Evolutionary conservation across 306 rosid genomes (phyloP).

Genomic region (Oxytropis ochrocephala): DNA sequence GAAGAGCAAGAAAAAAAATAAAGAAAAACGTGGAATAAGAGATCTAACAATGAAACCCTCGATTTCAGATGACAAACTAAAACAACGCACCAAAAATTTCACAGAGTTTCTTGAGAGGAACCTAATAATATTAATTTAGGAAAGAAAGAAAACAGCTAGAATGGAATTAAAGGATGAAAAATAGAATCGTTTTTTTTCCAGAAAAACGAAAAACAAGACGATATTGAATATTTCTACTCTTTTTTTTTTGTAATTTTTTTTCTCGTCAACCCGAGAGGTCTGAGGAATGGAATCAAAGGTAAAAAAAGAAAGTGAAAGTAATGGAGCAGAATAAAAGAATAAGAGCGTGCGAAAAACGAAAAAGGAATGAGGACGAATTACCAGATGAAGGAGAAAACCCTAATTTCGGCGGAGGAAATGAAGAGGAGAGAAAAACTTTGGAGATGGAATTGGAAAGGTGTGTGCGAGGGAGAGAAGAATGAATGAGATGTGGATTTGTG

Average conservation of each 20-base stretch:
- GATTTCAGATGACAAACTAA: slow-evolving; percentile 87
- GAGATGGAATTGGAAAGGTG: not conserved
- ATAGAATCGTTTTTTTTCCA: slow-evolving; percentile 34
- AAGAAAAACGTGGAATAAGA: slow-evolving; percentile 1
- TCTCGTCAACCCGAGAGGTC: slow-evolving; percentile 12
- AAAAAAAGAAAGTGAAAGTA: not conserved
- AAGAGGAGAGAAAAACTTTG: not conserved
- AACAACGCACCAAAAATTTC: slow-evolving; percentile 92
- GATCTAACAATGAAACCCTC: slow-evolving; percentile 86
- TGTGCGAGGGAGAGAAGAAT: not conserved
- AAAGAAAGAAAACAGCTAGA: slow-evolving; percentile 22
- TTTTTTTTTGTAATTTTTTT: not conserved
- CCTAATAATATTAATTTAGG: not conserved
- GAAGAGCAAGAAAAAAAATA: not conserved
- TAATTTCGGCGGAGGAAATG: slow-evolving; percentile 29
- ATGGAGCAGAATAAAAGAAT: not conserved
- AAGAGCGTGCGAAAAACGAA: not conserved
- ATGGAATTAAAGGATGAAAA: slow-evolving; percentile 11
- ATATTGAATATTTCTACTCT: slow-evolving; percentile 13
- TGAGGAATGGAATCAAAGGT: not conserved
- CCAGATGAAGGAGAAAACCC: slow-evolving; percentile 38
- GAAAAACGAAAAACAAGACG: slow-evolving; percentile 25
- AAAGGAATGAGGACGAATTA: not conserved
- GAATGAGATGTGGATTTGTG: not conserved
- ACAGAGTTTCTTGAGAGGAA: slow-evolving; percentile 64